Base-by-base conservation (phyloP, 345 rosid species). In the Linum trigynum region DNA sequence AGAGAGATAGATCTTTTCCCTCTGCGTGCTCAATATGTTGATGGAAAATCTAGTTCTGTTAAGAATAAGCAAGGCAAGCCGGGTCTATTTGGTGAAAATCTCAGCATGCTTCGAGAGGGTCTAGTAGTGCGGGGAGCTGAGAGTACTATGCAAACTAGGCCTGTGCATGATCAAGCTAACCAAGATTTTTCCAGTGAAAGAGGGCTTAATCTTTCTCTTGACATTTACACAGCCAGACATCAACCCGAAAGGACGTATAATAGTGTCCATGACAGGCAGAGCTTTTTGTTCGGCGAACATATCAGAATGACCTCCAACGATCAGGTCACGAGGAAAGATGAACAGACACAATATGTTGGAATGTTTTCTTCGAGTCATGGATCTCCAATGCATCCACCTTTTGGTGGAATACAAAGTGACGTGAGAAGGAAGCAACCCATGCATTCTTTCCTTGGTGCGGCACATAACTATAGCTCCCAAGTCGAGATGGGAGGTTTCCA, bases 41-140 rank as follows among this genome's bases (percentile, higher is more conserved):
- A 85, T 66, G 75, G 63, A 74, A 82, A 71, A 70, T 75, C 69
- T 39, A 56, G 64, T 62, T 66, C 69, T 69, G 73, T 67, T 42
- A 82, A 73, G 76, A 86, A 15, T 4, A 41, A 74, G 81, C 88
- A 84, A 79, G 69, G 68, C 63, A 82, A 84, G 77, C 75, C 72
- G 65, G 69, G 71, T 41, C 74, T 45, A 53, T 66, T 64, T 65
- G 78, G 69, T 61, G 80, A 71, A 71, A 67, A 70, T 73, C 66
- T 61, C 63, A 73, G 65, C 68, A 67, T 67, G 38, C 75, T 65
- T 64, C 62, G 69, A 72, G 82, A 71, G 78, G 75, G 76, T 66
- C 62, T 62, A 59, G 40, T 41, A 51, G 70, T 65, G 62, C 55
- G 78, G 57, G 76, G 72, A 53, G 74, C 78, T 66, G 51, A 56